phyloP scores from a whole-genome alignment of 2,329 filamentous ascomycete species.

The Trichoderma simmonsii region DNA sequence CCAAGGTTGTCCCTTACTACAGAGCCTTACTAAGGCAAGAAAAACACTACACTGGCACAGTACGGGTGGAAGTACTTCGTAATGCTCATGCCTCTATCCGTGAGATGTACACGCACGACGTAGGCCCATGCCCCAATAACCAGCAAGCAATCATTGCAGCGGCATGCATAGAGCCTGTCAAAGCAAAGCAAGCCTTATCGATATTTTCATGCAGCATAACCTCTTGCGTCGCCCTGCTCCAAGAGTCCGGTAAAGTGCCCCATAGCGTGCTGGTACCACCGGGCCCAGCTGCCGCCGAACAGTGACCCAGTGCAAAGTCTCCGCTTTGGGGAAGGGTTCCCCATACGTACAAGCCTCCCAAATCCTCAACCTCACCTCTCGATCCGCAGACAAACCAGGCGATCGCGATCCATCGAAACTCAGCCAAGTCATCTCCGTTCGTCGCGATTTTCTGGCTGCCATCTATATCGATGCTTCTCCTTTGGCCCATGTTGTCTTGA shows the following conservation, averaged over 20 bases:
- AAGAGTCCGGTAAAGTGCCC: constrained; percentile 9
- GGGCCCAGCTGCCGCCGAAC: constrained; percentile 21
- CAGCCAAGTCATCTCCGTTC: constrained; percentile 41
- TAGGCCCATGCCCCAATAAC: constrained; percentile 1
- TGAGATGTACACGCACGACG: background rate
- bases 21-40: background rate
- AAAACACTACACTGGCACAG: background rate
- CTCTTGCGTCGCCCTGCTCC: constrained; percentile 10
- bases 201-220: background rate
- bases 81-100: constrained; percentile 10
- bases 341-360: constrained; percentile 34
- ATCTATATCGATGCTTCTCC: constrained; percentile 54
- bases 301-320: constrained; percentile 32
- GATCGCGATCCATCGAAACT: constrained; percentile 51
- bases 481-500: constrained; percentile 51
- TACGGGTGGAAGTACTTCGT: background rate
- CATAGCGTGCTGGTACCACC: constrained; percentile 20
- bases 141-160: background rate
- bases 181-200: constrained; percentile 11
- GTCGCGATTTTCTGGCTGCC: constrained; percentile 39
- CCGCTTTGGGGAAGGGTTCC: constrained; percentile 40
- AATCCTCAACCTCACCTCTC: constrained; percentile 56
- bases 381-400: constrained; percentile 50
- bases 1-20: background rate
- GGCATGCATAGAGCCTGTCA: background rate